Conservation (phyloP, 2,329 filamentous ascomycete genomes). For the Scopulariopsis brevicaulis region DNA sequence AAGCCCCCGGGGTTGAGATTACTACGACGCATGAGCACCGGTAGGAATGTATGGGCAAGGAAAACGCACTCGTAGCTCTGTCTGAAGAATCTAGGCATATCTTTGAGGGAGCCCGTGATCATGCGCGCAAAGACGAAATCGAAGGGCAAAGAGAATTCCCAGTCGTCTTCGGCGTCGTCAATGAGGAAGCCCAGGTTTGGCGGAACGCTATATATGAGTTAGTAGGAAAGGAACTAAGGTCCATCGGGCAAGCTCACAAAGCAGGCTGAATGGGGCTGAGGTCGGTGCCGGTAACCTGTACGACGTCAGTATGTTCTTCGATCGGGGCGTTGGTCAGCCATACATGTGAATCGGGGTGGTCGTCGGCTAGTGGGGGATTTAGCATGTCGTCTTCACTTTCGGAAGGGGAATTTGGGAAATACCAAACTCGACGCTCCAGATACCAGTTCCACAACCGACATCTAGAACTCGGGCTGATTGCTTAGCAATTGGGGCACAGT, state of each 20-base stretch:
- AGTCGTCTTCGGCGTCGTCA: constrained; percentile 29
- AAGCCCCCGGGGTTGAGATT: constrained; percentile 20
- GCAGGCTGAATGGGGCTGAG: constrained; percentile 27
- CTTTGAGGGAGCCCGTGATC: constrained; percentile 15
- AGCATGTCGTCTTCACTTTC: neutral
- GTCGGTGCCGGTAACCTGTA: constrained; percentile 25
- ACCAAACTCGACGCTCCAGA: constrained; percentile 20
- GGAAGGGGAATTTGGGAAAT: neutral
- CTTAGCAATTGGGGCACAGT: constrained; percentile 9
- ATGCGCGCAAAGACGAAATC: constrained; percentile 27
- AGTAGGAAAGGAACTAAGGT: neutral
- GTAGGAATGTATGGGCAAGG: neutral
- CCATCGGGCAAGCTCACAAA: constrained; percentile 13
- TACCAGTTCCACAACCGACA: constrained; percentile 18
- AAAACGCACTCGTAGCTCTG: constrained; percentile 19
- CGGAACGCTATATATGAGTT: constrained; percentile 23
- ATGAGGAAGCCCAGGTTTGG: constrained; percentile 36
- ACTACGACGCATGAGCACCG: neutral
- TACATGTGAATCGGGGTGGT: constrained; percentile 16
- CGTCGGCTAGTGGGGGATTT: constrained; percentile 8
- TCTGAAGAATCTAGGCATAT: constrained; percentile 20
- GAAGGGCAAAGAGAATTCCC: constrained; percentile 25
- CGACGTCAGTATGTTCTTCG: neutral
- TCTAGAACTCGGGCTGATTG: constrained; percentile 14
- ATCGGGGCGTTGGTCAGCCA: neutral